Percentiles rank a stretch among this genome's conserved stretches.
These are phyloP conservation scores for Cardamine resedifolia DNA, from an alignment of 345 rosid genomes.

Conservation along the genomic window DNA sequence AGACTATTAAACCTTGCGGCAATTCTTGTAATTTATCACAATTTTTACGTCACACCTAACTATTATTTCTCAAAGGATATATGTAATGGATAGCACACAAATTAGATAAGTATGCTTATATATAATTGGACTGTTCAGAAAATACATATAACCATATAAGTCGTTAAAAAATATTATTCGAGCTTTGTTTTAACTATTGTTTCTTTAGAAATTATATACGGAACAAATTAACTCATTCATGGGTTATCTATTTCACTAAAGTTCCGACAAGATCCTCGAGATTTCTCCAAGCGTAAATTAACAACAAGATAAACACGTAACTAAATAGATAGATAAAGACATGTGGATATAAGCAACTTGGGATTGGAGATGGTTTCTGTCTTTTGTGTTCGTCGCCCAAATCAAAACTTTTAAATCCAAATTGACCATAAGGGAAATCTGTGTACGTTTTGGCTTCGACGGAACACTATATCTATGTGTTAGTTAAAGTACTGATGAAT, in stretches of 20 bases:
- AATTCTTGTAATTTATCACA: background rate
- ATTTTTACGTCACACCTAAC: background rate
- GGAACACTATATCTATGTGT: background rate
- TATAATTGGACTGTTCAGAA: background rate
- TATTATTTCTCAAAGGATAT: background rate
- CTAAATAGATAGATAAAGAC: background rate
- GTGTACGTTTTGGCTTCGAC: background rate
- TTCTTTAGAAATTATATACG: background rate
- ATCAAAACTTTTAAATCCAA: background rate
- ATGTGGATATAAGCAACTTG: background rate
- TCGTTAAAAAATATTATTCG: background rate
- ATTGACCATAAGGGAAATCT: background rate
- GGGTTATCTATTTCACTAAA: background rate
- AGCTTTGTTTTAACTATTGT: background rate
- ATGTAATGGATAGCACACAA: background rate
- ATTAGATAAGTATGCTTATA: background rate
- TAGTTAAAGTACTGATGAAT: background rate
- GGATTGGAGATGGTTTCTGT: background rate
- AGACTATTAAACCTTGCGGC: background rate
- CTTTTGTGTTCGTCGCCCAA: background rate
- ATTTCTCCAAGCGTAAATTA: background rate
- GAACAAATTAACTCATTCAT: too few relatives aligned
- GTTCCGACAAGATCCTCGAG: background rate
- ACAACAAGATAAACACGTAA: background rate
- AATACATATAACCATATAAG: background rate